A percentile compares a stretch with the other conserved stretches of the same genome.
Conservation (phyloP, 1,139 yeast species). For the Debaryomycetaceae sp. region DNA sequence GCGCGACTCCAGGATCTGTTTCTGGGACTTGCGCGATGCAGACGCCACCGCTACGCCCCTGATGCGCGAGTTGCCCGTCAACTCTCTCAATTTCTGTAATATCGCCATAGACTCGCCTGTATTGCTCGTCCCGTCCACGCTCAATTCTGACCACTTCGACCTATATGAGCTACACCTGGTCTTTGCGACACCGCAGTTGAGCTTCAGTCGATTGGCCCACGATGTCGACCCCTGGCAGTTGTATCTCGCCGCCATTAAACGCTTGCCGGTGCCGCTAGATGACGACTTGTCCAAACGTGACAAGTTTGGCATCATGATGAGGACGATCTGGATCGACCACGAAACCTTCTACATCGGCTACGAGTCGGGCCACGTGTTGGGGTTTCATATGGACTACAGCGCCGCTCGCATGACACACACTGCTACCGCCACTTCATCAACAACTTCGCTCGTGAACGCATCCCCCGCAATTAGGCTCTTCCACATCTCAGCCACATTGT, state of each 20-base stretch:
- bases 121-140: conserved; percentile 45
- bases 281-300: conserved; percentile 21
- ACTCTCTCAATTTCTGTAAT: conserved; percentile 54
- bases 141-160: conserved; percentile 51
- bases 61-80: conserved; percentile 36
- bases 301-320: conserved; percentile 56
- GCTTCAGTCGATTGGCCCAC: conserved; percentile 13
- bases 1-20: conserved; percentile 45
- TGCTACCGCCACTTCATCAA: not conserved
- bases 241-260: conserved; percentile 5
- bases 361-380: conserved; percentile 53
- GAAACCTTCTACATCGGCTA: conserved; percentile 42
- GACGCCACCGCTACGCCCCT: not conserved
- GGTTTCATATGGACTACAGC: conserved; percentile 18
- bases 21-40: conserved; percentile 37
- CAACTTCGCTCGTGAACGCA: conserved; percentile 18
- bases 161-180: conserved; percentile 35
- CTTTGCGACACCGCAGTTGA: not conserved
- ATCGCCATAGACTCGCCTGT: conserved; percentile 26
- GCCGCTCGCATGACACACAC: not conserved
- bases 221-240: conserved; percentile 16
- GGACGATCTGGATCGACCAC: conserved; percentile 27
- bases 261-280: conserved; percentile 6
- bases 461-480: conserved; percentile 16
- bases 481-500: conserved; percentile 19